Conservation (phyloP, 2,329 filamentous ascomycete species). For the Neonectria punicea region DNA sequence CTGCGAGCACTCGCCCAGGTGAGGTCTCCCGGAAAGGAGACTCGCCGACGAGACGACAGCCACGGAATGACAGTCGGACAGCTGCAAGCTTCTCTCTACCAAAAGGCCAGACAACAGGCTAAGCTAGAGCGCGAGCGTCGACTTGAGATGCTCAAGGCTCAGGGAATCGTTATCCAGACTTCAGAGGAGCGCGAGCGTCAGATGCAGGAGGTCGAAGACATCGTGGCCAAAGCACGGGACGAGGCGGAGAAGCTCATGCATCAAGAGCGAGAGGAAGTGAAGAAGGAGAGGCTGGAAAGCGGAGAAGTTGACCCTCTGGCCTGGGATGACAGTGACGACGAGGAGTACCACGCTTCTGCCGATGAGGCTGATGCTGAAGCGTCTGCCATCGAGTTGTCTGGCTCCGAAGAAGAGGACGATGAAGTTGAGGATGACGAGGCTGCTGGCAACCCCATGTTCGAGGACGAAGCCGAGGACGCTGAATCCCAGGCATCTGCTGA, state of each 20-base stretch:
- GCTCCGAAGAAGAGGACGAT: slow-evolving; percentile 54
- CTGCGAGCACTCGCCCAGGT: slow-evolving; percentile 81
- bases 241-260: slow-evolving; percentile 81
- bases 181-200: slow-evolving; percentile 87
- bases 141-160: slow-evolving; percentile 79
- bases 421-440: slow-evolving; percentile 49
- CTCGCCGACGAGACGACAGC: slow-evolving; percentile 55
- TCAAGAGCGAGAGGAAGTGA: slow-evolving; percentile 78
- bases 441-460: slow-evolving; percentile 46
- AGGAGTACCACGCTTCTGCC: slow-evolving; percentile 57
- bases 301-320: slow-evolving; percentile 62
- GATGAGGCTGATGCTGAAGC: slow-evolving; percentile 53
- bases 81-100: slow-evolving; percentile 74
- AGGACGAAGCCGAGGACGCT: slow-evolving; percentile 56
- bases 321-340: slow-evolving; percentile 68
- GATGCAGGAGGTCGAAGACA: slow-evolving; percentile 84
- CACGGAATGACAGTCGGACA: slow-evolving; percentile 74
- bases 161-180: slow-evolving; percentile 84
- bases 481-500: slow-evolving; percentile 46
- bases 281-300: slow-evolving; percentile 66
- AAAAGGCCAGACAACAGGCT: slow-evolving; percentile 83
- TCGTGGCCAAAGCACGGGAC: slow-evolving; percentile 83
- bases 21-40: slow-evolving; percentile 67
- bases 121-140: slow-evolving; percentile 79
- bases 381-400: slow-evolving; percentile 55